phyloP scores from a whole-genome alignment of 768 basidiomycete species.

The Strobilomyces echinocephalus region DNA sequence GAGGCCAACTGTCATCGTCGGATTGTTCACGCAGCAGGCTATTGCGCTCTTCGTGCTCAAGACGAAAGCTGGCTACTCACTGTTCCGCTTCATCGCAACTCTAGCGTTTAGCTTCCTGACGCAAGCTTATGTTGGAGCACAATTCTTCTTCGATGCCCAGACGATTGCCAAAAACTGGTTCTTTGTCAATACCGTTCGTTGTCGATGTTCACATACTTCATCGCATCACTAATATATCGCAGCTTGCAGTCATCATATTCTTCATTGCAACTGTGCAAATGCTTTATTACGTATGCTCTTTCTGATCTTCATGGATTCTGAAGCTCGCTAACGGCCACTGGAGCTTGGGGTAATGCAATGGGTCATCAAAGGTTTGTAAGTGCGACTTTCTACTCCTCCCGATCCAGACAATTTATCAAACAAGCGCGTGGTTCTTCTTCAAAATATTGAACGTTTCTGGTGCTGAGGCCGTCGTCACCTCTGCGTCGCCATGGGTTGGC shows the following conservation, averaged over 20 bases:
- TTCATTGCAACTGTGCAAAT: constrained; percentile 92
- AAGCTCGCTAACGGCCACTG: background rate
- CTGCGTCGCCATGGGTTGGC: constrained; percentile 91
- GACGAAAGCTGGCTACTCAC: constrained; percentile 70
- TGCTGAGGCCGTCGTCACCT: constrained; percentile 89
- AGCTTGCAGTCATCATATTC: constrained; percentile 82
- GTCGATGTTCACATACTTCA: constrained; percentile 3
- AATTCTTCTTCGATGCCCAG: constrained; percentile 76
- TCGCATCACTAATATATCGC: constrained; percentile 13
- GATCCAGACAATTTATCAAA: background rate
- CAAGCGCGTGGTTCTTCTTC: constrained; percentile 89
- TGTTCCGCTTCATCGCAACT: constrained; percentile 80
- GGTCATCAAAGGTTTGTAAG: constrained; percentile 80
- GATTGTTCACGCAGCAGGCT: constrained; percentile 78
- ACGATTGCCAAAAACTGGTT: constrained; percentile 72
- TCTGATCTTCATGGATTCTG: background rate
- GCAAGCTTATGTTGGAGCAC: constrained; percentile 63
- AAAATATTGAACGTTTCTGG: constrained; percentile 90
- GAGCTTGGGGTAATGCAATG: constrained; percentile 88
- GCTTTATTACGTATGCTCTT: constrained; percentile 63
- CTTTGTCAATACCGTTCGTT: constrained; percentile 70
- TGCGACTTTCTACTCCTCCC: constrained; percentile 2
- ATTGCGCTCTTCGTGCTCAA: constrained; percentile 90
- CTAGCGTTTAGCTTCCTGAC: constrained; percentile 77
- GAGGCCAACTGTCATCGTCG: constrained; percentile 85